Percentiles rank a stretch among this genome's conserved stretches.
Conservation (phyloP, 202 grass and related monocot species). For the Digitaria exilis region DNA sequence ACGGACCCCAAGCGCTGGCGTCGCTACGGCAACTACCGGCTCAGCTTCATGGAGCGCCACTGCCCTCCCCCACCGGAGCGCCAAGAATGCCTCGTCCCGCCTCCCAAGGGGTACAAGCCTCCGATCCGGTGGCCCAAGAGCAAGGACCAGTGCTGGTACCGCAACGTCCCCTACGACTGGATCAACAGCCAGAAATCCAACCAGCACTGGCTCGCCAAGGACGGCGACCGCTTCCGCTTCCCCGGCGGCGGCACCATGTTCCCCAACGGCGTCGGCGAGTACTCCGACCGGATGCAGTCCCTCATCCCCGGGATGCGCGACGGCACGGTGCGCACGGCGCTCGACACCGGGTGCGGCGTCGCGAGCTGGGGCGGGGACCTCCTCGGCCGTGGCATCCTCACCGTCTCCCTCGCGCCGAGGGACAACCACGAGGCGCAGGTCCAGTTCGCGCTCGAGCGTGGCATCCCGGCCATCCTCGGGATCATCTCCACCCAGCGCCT, state of each 20-base stretch:
- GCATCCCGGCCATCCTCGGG: slow-evolving; percentile 92
- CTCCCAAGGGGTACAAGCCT: slow-evolving; percentile 77
- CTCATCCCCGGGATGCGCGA: slow-evolving; percentile 91
- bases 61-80: slow-evolving; percentile 74
- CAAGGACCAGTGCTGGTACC: slow-evolving; percentile 96
- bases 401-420: slow-evolving; percentile 86
- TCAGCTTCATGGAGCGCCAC: slow-evolving; percentile 95
- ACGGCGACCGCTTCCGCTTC: slow-evolving; percentile 86
- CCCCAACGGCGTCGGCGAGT: slow-evolving; percentile 83
- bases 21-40: slow-evolving; percentile 83
- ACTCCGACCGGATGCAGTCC: slow-evolving; percentile 69
- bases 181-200: slow-evolving; percentile 99
- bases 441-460: slow-evolving; percentile 97
- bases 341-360: slow-evolving; percentile 95
- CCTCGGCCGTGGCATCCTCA: slow-evolving; percentile 64
- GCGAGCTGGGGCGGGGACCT: slow-evolving; percentile 97
- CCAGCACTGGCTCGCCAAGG: slow-evolving; percentile 94
- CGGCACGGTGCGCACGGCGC: slow-evolving; percentile 81
- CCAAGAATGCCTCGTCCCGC: slow-evolving; percentile 76
- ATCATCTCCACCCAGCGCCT: slow-evolving; percentile 97
- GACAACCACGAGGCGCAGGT: slow-evolving; percentile 99
- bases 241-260: slow-evolving; percentile 99
- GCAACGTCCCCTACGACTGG: slow-evolving; percentile 99
- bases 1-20: slow-evolving; percentile 88
- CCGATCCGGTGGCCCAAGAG: slow-evolving; percentile 95